Percentiles rank a stretch among this genome's conserved stretches.
Evolutionary conservation across 2,329 filamentous ascomycete species (phyloP).

Genomic region (Camptophora hylomeconis): DNA sequence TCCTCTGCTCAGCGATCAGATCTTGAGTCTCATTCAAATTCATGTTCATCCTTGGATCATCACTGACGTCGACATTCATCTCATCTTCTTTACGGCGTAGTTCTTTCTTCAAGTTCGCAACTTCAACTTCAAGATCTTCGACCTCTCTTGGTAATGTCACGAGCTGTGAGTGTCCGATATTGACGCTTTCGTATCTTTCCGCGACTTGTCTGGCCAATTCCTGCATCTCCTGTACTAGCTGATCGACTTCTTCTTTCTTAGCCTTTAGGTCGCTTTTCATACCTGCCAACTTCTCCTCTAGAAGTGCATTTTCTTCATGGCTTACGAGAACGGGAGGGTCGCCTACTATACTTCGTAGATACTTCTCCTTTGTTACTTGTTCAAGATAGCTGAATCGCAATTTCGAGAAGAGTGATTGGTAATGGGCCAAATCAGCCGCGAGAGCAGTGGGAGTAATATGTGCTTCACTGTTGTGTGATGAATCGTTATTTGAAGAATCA

Average conservation of each 20-base stretch:
- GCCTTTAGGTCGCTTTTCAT: slow-evolving; percentile 65
- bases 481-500: slow-evolving; percentile 59
- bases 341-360: slow-evolving; percentile 81
- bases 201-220: slow-evolving; percentile 53
- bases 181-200: slow-evolving; percentile 33
- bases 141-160: slow-evolving; percentile 29
- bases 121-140: slow-evolving; percentile 27
- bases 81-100: slow-evolving; percentile 29
- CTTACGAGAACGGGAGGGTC: slow-evolving; percentile 79
- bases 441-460: slow-evolving; percentile 65
- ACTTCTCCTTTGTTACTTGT: slow-evolving; percentile 97
- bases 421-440: slow-evolving; percentile 73
- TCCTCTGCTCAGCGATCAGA: slow-evolving; percentile 27
- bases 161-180: slow-evolving; percentile 31
- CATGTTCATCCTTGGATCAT: slow-evolving; percentile 12
- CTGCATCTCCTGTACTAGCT: slow-evolving; percentile 62
- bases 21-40: slow-evolving; percentile 24
- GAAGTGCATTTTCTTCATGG: slow-evolving; percentile 64
- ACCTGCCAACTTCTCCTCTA: slow-evolving; percentile 57
- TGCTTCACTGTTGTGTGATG: slow-evolving; percentile 42
- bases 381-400: slow-evolving; percentile 95
- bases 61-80: slow-evolving; percentile 13
- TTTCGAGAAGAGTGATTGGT: slow-evolving; percentile 86
- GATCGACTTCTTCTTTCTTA: slow-evolving; percentile 65
- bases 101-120: slow-evolving; percentile 29